These are phyloP conservation scores for Boletus bicolor DNA, from an alignment of 768 basidiomycete species.

Conservation along the genomic window DNA sequence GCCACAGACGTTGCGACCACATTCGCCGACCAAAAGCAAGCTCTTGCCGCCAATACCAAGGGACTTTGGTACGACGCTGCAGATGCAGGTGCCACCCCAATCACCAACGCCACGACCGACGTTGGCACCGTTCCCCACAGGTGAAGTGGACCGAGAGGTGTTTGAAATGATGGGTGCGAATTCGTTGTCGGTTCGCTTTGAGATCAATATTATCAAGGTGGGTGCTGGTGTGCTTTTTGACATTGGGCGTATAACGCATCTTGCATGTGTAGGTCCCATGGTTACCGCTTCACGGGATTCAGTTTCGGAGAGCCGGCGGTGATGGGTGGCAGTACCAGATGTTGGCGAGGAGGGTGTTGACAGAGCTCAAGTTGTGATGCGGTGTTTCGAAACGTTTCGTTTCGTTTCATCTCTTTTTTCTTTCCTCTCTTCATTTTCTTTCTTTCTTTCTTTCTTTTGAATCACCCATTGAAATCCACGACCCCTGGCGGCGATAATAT, in stretches of 20 bases:
- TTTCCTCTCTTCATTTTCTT: background rate
- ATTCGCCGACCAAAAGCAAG: constrained; percentile 58
- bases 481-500: constrained; percentile 23
- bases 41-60: constrained; percentile 78
- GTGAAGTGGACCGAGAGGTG: constrained; percentile 61
- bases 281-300: constrained; percentile 91
- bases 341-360: constrained; percentile 84
- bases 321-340: constrained; percentile 98
- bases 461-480: constrained; percentile 4
- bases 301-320: constrained; percentile 87
- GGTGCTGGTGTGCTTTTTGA: constrained; percentile 22
- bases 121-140: constrained; percentile 57
- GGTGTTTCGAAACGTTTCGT: background rate
- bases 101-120: constrained; percentile 36
- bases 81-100: constrained; percentile 6
- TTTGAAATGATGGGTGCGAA: constrained; percentile 75
- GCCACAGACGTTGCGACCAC: constrained; percentile 36
- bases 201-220: constrained; percentile 97
- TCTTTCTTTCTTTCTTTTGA: background rate
- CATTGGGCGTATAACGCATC: background rate
- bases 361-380: constrained; percentile 77
- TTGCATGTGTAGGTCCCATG: constrained; percentile 68
- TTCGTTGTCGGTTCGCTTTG: constrained; percentile 87
- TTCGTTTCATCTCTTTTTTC: background rate
- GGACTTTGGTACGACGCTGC: constrained; percentile 47